Evolutionary conservation across 1,284 basidiomycete genomes (phyloP), one percentile per base, ranked within the genome.

Genomic region (Ceratobasidium sp.): DNA sequence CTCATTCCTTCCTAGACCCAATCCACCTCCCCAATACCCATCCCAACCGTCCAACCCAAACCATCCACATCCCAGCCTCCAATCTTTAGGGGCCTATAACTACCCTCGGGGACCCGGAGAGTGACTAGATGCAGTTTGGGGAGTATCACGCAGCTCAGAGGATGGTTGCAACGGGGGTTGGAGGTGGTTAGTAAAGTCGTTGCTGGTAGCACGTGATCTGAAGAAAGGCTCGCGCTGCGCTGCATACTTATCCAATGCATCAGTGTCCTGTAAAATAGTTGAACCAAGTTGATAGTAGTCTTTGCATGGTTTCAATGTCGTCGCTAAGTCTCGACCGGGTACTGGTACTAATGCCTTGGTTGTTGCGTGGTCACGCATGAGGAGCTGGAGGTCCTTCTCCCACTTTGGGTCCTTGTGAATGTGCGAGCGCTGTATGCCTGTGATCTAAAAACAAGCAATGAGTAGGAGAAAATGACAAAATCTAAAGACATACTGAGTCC

Each of bases 321-420:
- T 61, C 17, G 58, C 11, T 20, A 17, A 8, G 11, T 61, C 37
- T 61, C 58, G 20, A 20, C 58, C 58, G 13, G 28, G 31, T 11
- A 39, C 33, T 20, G 58, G 58, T 7, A 37, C 2, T 35, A 39
- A 20, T 5, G 20, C n/a, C 33, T 39, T 8, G n/a, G 58, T 35
- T 3, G 15, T 2, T 4, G 37, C 15, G n/a, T 65, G 63, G 39
- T 45, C 63, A 10, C 28, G n/a, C 20, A 65, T 28, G 11, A 65
- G 42, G 3, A 13, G 3, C 1, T 45, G 8, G 28, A 65, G 23
- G 2, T 65, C 63, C 23, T 47, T 47, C 42, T 65, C 45, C 39
- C 63, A 49, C 4, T 20, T 15, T 2, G 63, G 63, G 28, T 65
- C 45, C n/a, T 65, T 65, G 20, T 65, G 63, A 47, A 65, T 45